Evolutionary conservation across 257 asterid genomes (phyloP), one percentile per base, ranked within the genome.

Genomic region (Schizonepeta tenuifolia): DNA sequence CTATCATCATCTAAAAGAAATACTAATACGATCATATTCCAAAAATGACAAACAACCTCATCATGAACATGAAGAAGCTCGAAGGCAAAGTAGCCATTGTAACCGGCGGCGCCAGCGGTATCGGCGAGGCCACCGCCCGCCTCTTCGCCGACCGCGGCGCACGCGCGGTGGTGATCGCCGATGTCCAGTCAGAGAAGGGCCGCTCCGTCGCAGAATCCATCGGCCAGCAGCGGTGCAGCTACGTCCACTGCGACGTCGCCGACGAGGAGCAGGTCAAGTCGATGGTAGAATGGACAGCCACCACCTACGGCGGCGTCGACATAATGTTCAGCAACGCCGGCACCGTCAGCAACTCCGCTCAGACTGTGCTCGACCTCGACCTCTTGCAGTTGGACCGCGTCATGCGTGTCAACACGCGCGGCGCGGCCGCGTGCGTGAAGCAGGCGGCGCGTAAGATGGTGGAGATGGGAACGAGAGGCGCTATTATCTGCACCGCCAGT

Each of bases 81-180:
- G 41, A 79, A 2, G 82, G 77, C 18, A 84, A 87, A 75, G 84
- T 87, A 0, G 84, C 84, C 10, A 79, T 83, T 2, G 74, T 87
- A 24, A 86, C 92, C 5, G 70, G 79, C 47, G 79, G 65, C 44
- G 79, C 79, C 9, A 36, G 75, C 41, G 75, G 80, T 72, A 76
- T 69, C 28, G 80, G 80, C 9, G 75, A 68, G 26, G 71, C 75
- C 33, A 41, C 71, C 41, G 75, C 83, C 35, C 79, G 73, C 64
- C 89, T 89, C 24, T 89, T 88, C 63, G 96, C 87, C 0, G 28
- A 54, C 26, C 94, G 85, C 11, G 91, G 89, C 9, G 84, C 85
- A 1, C 80, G 79, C 0, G 83, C 78, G 9, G 90, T 82, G 35
- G 82, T 86, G 64, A 85, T 88, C 3, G 89, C 83, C 5, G 92